Evolutionary conservation across 2,329 filamentous ascomycete genomes (phyloP), one percentile per base, ranked within the genome.

Genomic region (Fusarium secorum): DNA sequence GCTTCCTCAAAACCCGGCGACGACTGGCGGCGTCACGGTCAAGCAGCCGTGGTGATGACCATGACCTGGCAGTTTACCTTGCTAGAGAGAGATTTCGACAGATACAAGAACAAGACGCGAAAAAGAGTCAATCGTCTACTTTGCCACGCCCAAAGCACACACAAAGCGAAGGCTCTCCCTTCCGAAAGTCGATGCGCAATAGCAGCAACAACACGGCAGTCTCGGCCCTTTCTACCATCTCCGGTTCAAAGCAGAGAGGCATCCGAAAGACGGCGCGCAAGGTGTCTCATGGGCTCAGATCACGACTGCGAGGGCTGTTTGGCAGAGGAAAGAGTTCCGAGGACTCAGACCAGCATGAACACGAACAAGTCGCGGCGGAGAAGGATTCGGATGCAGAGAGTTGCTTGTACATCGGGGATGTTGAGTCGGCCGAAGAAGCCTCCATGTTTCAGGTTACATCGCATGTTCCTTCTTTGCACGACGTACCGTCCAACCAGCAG

Each of bases 231-330:
- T 79, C 79, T 11, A 71, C 70, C 4, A 54, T 74, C 9, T 65
- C 75, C 11, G 11, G 72, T 7, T 57, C 73, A 8, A 81, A 78
- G 55, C 75, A 76, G 14, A 64, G 71, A 11, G 76, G 77, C 7
- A 72, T 90, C 32, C 84, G 83, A 48, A 80, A 81, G 33, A 89
- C 86, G 54, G 87, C 88, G 15, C 85, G 91, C 28, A 89, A 88
- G 35, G 87, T 89, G 18, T 93, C 91, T 0, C 85, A 83, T 20
- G 87, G 86, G 0, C 74, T 94, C 41, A 91, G 86, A 74, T 85
- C 83, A 51, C 92, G 85, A 63, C 74, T 94, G 64, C 91, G 86
- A 77, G 79, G 75, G 6, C 54, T 83, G 2, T 82, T 83, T 52
- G 72, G 74, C 22, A 72, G 75, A 42, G 60, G 76, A 7, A 79